Conservation (phyloP, 2,329 filamentous ascomycete genomes). For the Uncinocarpus reesii region DNA sequence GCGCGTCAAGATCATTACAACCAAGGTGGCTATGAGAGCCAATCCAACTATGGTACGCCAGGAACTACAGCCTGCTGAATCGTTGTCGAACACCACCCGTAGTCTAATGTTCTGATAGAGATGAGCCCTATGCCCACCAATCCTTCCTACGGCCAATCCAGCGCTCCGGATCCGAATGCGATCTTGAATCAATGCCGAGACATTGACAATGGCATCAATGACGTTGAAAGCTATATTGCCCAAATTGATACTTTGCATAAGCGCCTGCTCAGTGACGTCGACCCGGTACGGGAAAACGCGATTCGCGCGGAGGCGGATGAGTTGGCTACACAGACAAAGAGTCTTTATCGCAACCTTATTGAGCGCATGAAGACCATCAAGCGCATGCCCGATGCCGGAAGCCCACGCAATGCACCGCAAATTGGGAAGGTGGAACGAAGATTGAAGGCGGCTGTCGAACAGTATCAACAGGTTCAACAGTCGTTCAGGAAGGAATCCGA, state of each 20-base stretch:
- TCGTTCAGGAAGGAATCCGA: slow-evolving; percentile 69
- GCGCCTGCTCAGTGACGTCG: slow-evolving; percentile 62
- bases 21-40: slow-evolving; percentile 25
- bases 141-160: slow-evolving; percentile 2
- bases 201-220: slow-evolving; percentile 65
- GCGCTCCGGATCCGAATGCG: slow-evolving; percentile 53
- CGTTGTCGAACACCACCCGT: neutral
- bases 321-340: slow-evolving; percentile 70
- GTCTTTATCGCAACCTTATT: slow-evolving; percentile 66
- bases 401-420: slow-evolving; percentile 64
- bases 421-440: slow-evolving; percentile 70
- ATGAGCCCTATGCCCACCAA: slow-evolving; percentile 11
- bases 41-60: slow-evolving; percentile 25
- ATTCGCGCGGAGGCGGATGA: slow-evolving; percentile 61
- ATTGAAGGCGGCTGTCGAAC: slow-evolving; percentile 68
- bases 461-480: slow-evolving; percentile 70
- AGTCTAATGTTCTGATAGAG: slow-evolving; percentile 4
- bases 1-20: slow-evolving; percentile 26
- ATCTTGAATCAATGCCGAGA: slow-evolving; percentile 78
- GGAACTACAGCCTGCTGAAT: neutral
- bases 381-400: slow-evolving; percentile 63
- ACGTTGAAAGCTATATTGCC: slow-evolving; percentile 61
- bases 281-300: slow-evolving; percentile 56
- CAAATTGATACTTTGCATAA: slow-evolving; percentile 62
- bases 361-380: slow-evolving; percentile 74